Evolutionary conservation across 1,139 yeast species (phyloP), one percentile per base, ranked within the genome.

Genomic region (Saccharomyces hybrid): DNA sequence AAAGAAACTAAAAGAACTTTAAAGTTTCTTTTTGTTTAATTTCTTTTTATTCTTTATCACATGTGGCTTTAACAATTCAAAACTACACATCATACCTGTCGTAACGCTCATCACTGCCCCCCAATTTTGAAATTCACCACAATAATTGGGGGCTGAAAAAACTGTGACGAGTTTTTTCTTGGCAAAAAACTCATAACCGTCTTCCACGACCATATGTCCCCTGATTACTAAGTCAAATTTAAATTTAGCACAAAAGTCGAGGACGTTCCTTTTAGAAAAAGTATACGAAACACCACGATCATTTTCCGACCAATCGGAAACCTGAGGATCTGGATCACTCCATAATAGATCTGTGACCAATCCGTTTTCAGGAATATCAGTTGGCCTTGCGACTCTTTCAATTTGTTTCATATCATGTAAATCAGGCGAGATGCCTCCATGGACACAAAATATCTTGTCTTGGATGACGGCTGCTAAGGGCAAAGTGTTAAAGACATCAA

Each of bases 131-230:
- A 88, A 88, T 68, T 88, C 96, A 11, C 96, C 96, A 74, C 96
- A 88, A 68, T 88, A 88, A 67, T 88, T 88, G 3, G 96, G 96
- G 1, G 96, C 96, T 62, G 87, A 82, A 64, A 88, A 88, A 1
- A 88, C 83, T 0, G 96, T 88, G 2, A 88, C 96, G 60, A 88
- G 76, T 66, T 82, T 84, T 62, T 90, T 78, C 65, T 80, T 82
- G 57, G 86, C 84, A 71, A 87, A 88, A 66, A 88, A 88, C 68
- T 88, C 96, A 68, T 88, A 88, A 3, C 96, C 96, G 68, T 88
- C 95, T 71, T 88, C 96, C 49, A 88, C 96, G 51, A 88, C 96
- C 96, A 88, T 88, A 70, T 88, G 96, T 14, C 95, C 96, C 63
- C 96, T 75, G 32, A 86, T 90, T 60, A 88, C 79, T 63, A 88